Evolutionary conservation across 169 alveolate species (phyloP).

Genomic region (Cryptosporidium meleagridis): DNA sequence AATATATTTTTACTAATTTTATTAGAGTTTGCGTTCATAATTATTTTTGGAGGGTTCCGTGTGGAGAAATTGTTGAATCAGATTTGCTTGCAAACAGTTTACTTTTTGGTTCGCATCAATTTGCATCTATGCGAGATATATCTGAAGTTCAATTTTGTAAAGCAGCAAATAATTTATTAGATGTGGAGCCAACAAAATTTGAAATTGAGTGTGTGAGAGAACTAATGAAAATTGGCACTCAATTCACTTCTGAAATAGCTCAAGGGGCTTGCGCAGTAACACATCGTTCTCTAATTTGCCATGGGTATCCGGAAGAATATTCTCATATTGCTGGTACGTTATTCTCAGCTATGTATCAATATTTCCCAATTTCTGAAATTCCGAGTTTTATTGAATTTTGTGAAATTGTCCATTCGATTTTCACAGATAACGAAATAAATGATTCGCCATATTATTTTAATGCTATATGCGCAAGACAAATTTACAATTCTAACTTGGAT

Average conservation of each 20-base stretch:
- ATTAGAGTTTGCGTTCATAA: slow-evolving; percentile 63
- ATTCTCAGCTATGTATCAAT: slow-evolving; percentile 41
- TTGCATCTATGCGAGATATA: slow-evolving; percentile 7
- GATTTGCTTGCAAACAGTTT: slow-evolving; percentile 70
- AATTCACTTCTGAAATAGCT: slow-evolving; percentile 54
- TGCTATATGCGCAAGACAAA: slow-evolving; percentile 50
- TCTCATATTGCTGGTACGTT: slow-evolving; percentile 32
- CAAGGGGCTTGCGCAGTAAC: slow-evolving; percentile 36
- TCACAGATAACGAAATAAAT: slow-evolving; percentile 23
- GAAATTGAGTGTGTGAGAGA: slow-evolving; percentile 45
- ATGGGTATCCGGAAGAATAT: slow-evolving; percentile 63
- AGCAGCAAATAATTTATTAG: slow-evolving; percentile 40
- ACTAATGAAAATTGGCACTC: slow-evolving; percentile 34
- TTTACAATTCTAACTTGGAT: slow-evolving; percentile 15
- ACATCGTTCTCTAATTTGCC: slow-evolving; percentile 34
- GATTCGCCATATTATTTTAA: slow-evolving; percentile 37
- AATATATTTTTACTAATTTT: slow-evolving; percentile 15
- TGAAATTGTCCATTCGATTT: slow-evolving; percentile 33
- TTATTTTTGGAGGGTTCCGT: slow-evolving; percentile 66
- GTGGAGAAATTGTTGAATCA: slow-evolving; percentile 43
- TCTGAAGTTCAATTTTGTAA: slow-evolving; percentile 54
- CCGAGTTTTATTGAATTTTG: slow-evolving; percentile 52
- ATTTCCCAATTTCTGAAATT: not conserved
- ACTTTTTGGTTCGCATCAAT: slow-evolving; percentile 51
- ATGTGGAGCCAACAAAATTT: slow-evolving; percentile 23